Base-by-base conservation (phyloP, 176 grass and related monocot species). In the Cocos nucifera region DNA sequence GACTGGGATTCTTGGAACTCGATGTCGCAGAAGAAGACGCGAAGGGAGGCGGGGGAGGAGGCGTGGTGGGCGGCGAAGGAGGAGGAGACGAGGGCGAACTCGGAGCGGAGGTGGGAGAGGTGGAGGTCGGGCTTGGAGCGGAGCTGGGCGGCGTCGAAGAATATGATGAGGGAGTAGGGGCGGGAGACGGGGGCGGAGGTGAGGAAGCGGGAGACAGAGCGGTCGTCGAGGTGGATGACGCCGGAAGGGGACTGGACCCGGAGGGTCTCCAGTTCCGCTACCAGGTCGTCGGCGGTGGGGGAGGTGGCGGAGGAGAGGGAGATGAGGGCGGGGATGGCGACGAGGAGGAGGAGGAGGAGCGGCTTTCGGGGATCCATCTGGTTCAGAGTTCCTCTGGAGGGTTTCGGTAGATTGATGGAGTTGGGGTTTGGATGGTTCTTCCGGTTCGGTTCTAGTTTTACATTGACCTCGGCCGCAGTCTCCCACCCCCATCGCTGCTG, bases 11-110 rank as follows among this genome's bases (percentile, higher is more conserved):
- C 87, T 50, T 71, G 69, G 55, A 91, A 97, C 75, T 97, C 92
- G 74, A 97, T 78, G 75, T 97, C 92, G 25, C 84, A 77, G 61
- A 97, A 97, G 83, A 97, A 91, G 58, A 97, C 78, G n/a, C 62
- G 77, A 54, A 70, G 69, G 29, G 83, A 85, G 54, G 35, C 10
- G 3, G 24, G 21, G n/a, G 53, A 51, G 3, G 17, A 16, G 6
- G 17, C 72, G 76, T 91, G 84, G 72, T 80, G 70, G 56, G 69
- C 64, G 20, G 69, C 68, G 75, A 91, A 97, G 65, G 91, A 81
- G 61, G 78, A 69, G 25, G 91, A 87, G 17, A 97, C 76, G 66
- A 97, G 77, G 39, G 76, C 84, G 18, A 88, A 97, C 70, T 97
- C 84, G 48, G 61, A 65, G 56, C 81, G 86, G 78, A 97, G 92